Percentiles rank a stretch among this genome's conserved stretches.
Conservation (phyloP, 257 asterid species). For the Ilex asprella region DNA sequence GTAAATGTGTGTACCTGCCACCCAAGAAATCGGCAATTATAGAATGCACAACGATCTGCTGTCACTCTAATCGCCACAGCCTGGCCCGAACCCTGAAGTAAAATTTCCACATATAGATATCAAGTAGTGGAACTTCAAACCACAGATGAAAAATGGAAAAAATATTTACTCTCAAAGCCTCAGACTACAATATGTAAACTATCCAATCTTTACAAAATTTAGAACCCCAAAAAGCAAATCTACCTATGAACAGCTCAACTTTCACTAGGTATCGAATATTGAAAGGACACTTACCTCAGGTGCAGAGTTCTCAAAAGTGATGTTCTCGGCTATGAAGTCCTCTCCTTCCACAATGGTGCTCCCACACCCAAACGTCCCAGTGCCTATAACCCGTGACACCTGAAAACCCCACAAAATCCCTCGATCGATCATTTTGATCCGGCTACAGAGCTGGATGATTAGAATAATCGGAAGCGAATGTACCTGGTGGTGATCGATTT, state of each 20-base stretch:
- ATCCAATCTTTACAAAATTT: too few relatives aligned
- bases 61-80: constrained; percentile 95
- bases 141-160: background rate
- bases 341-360: constrained; percentile 83
- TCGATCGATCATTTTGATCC: too few relatives aligned
- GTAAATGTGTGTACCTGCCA: constrained; percentile 59
- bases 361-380: constrained; percentile 98
- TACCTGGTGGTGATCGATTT: constrained; percentile 85
- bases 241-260: background rate
- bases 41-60: constrained; percentile 88
- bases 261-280: background rate
- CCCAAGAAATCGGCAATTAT: constrained; percentile 89
- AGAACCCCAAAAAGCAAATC: too few relatives aligned
- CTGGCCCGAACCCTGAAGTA: constrained; percentile 78
- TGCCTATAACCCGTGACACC: constrained; percentile 80
- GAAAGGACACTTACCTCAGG: constrained; percentile 46
- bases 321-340: constrained; percentile 92
- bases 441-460: too few relatives aligned
- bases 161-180: background rate
- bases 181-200: too few relatives aligned
- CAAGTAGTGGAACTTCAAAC: background rate
- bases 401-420: constrained; percentile 7
- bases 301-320: constrained; percentile 86
- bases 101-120: constrained; percentile 1
- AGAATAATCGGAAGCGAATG: background rate